These are phyloP conservation scores for Annulohypoxylon moriforme DNA, from an alignment of 495 filamentous ascomycete genomes.

Conservation along the genomic window DNA sequence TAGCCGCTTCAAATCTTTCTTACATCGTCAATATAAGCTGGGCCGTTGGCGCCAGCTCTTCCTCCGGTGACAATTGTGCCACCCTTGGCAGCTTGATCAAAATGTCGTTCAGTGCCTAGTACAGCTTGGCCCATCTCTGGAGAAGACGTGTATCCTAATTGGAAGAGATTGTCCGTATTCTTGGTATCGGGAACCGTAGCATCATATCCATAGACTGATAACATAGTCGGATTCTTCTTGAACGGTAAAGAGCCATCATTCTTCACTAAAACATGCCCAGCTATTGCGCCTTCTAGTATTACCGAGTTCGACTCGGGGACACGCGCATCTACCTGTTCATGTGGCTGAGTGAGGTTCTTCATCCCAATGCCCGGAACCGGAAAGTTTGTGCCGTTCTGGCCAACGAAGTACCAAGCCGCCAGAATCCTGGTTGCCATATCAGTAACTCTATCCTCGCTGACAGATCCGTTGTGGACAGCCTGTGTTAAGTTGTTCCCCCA, in stretches of 20 bases:
- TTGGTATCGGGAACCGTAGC: constrained; percentile 48
- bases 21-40: constrained; percentile 57
- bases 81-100: constrained; percentile 49
- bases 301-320: constrained; percentile 55
- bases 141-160: constrained; percentile 49
- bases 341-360: constrained; percentile 64
- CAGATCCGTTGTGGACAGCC: constrained; percentile 61
- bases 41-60: constrained; percentile 62
- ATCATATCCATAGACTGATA: constrained; percentile 64
- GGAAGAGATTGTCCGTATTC: constrained; percentile 48
- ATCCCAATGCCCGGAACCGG: constrained; percentile 61
- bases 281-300: constrained; percentile 60
- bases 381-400: constrained; percentile 62
- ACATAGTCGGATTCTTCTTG: constrained; percentile 56
- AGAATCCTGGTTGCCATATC: constrained; percentile 68
- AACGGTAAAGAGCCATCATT: constrained; percentile 68
- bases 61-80: constrained; percentile 63
- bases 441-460: constrained; percentile 61
- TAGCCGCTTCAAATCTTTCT: neutral
- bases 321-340: constrained; percentile 64
- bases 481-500: constrained; percentile 58
- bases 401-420: constrained; percentile 67
- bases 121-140: constrained; percentile 48
- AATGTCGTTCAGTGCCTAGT: constrained; percentile 43
- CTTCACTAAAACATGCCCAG: constrained; percentile 72